Evolutionary conservation across 129 eudicot species (phyloP), one percentile per base, ranked within the genome.

Genomic region (Lactuca saligna): DNA sequence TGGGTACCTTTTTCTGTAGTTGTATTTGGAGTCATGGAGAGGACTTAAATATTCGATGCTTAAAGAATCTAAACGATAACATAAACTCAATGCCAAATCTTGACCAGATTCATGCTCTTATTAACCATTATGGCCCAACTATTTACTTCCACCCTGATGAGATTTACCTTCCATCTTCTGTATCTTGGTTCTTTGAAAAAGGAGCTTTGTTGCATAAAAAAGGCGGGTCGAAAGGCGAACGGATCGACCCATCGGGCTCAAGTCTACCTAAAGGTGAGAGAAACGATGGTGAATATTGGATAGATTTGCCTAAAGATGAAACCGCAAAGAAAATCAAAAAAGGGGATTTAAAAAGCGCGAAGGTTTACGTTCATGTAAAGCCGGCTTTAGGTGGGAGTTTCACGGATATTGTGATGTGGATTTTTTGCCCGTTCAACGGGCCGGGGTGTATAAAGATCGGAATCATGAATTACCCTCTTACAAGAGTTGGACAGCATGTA

Each of bases 331-430:
- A 57, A 53, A 71, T 89, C 31, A 89, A 81, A 50, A 71, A 57
- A 44, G 99, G 99, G 53, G 82, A 89, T 54, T 17, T 93, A 62
- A 92, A 76, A 68, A 87, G 90, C 70, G 82, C 99, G 1, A 82
- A 81, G 38, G 85, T 87, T 39, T 93, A 93, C 25, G 72, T 89
- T 42, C 97, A 93, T 51, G 87, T 89, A 17, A 93, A 93, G 73
- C 99, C 99, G 0, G 93, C 99, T 53, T 78, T 87, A 58, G 99
- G 97, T 25, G 97, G 99, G 59, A 87, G 82, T 17, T 87, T 77
- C 61, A 87, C 97, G 15, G 99, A 93, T 69, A 79, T 92, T 17
- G 93, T 61, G 29, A 84, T 93, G 87, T 93, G 99, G 99, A 80
- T 93, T 14, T 92, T 92, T 74, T 84, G 85, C 61, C 98, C 98